Evolutionary conservation across 176 grass and related monocot genomes (phyloP).

Genomic region (Carex scoparia): DNA sequence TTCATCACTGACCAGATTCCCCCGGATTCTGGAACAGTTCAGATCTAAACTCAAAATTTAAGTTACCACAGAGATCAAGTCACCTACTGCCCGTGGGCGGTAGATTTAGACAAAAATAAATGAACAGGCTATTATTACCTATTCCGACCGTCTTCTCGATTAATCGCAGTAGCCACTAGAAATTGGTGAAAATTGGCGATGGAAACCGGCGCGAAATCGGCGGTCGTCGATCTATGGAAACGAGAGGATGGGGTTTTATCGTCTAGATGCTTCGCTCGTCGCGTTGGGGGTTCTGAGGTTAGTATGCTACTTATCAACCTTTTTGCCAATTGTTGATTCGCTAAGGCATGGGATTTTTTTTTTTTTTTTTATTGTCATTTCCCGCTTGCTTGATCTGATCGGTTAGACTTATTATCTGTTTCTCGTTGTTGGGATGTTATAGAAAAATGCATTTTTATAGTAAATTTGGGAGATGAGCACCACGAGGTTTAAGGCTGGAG

Average conservation of each 20-base stretch:
- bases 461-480: not conserved
- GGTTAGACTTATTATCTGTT: not conserved
- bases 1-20: too few species aligned
- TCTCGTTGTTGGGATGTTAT: not conserved
- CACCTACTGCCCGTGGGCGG: not conserved
- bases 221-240: constrained; percentile 42
- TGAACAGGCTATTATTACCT: not conserved
- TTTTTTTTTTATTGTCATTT: not conserved
- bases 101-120: not conserved
- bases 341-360: not conserved
- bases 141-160: not conserved
- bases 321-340: not conserved
- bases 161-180: not conserved
- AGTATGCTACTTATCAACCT: not conserved
- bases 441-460: not conserved
- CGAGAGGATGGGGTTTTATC: constrained; percentile 60
- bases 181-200: not conserved
- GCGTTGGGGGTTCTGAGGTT: constrained; percentile 63
- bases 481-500: not conserved
- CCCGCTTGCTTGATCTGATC: not conserved
- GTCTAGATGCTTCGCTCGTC: constrained; percentile 52
- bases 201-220: not conserved
- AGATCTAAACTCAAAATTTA: too few species aligned
- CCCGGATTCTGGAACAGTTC: too few species aligned
- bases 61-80: too few species aligned